These are phyloP conservation scores for Abrus pulchellus DNA, from an alignment of 306 rosid species.

Conservation along the genomic window DNA sequence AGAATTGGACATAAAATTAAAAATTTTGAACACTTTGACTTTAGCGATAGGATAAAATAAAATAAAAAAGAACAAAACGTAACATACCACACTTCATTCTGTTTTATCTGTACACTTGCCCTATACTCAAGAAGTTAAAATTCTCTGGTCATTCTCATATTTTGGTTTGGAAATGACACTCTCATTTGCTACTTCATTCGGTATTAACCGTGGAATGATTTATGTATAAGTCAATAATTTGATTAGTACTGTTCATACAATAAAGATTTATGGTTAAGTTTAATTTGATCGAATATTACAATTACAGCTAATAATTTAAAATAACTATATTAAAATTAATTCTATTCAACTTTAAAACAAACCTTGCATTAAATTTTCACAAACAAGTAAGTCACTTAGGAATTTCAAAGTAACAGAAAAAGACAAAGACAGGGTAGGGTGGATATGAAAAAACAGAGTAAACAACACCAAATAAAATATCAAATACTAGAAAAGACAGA, in stretches of 20 bases:
- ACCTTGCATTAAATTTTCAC: neutral
- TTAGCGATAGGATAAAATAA: neutral
- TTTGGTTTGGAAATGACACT: too few species aligned
- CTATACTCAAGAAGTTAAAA: too few species aligned
- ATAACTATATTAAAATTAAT: too few species aligned
- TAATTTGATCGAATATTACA: too few species aligned
- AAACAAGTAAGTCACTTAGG: neutral
- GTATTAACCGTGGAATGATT: neutral
- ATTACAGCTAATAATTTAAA: too few species aligned
- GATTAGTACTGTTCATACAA: neutral
- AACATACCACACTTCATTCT: neutral
- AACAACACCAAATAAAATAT: neutral
- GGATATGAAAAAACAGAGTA: conserved; percentile 19
- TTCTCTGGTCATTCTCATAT: neutral
- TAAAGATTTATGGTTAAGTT: too few species aligned
- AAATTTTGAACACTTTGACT: neutral
- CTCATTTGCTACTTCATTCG: neutral
- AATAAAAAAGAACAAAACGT: neutral
- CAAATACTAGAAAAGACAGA: conserved; percentile 48
- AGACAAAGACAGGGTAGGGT: conserved; percentile 12
- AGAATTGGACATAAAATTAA: neutral
- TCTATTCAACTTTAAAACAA: too few species aligned
- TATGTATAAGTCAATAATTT: neutral
- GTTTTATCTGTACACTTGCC: neutral
- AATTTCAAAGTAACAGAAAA: neutral